Base-by-base conservation (phyloP, 768 basidiomycete species). In the Mycena metata region DNA sequence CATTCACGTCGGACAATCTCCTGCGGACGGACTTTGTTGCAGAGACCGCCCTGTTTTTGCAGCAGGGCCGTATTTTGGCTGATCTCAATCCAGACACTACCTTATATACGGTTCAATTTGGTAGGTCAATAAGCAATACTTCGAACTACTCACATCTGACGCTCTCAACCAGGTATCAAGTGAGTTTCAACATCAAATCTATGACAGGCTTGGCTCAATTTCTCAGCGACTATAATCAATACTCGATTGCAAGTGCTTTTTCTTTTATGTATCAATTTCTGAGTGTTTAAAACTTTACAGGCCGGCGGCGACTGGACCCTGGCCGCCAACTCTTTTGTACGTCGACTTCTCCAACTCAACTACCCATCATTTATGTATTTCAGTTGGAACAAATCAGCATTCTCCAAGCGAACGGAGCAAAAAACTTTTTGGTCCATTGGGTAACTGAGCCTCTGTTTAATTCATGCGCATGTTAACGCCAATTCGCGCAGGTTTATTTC, bases 351-450 rank as follows among this genome's bases (percentile, higher is more conserved):
- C 21, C 17, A 15, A 13, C 39, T 19, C 26, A 54, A 47, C 17
- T 23, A 9, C 52, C 63, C 11, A 67, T 19, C 30, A 30, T 33
- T 10, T 12, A 8, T 33, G 30, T 9, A 7, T 26, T 35, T 11
- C 42, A 73, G 72, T 50, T 73, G 58, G 45, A 50, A 50, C 68
- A 70, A 62, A 42, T 73, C 15, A 35, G 72, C 24, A 61, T 70
- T 2, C 60, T 73, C 8, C 72, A 73, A 49, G 69, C 66, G 8
- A 64, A 69, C 59, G 72, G 72, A 46, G 72, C 72, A 3, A 70
- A 68, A 45, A 73, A 73, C 66, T 70, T 73, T 35, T 55, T 73
- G 17, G 58, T 73, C 41, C 72, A 73, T 23, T 69, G 70, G 70
- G 70, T 69, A 47, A 42, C 26, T 17, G 39, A 26, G 10, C 30